Percentiles rank a stretch among this genome's conserved stretches.
Evolutionary conservation across 208 protist species (phyloP).

Genomic region (Leishmania turanica): DNA sequence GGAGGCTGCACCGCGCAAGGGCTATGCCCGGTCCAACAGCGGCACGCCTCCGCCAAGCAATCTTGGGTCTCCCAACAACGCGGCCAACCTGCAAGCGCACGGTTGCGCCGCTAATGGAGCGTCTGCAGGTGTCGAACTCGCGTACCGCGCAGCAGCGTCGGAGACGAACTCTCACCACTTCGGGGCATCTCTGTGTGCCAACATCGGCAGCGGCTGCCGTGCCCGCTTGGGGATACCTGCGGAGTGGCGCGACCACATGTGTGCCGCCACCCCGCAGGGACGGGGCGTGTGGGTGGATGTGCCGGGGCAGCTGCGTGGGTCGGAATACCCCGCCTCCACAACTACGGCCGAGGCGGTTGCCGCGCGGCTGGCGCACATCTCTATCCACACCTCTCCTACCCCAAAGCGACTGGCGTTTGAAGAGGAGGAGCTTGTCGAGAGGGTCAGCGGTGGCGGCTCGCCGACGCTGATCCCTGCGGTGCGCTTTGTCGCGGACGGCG

Average conservation of each 20-base stretch:
- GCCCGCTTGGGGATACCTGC: not conserved
- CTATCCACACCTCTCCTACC: conserved; percentile 57
- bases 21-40: conserved; percentile 30
- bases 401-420: conserved; percentile 73
- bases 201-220: not conserved
- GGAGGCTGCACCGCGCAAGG: conserved; percentile 50
- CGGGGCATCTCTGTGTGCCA: not conserved
- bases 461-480: not conserved
- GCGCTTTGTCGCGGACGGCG: not conserved
- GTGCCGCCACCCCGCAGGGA: conserved; percentile 8
- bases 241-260: not conserved
- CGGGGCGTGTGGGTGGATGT: not conserved
- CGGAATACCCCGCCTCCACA: not conserved
- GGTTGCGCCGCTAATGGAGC: not conserved
- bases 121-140: not conserved
- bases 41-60: not conserved
- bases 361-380: conserved; percentile 31
- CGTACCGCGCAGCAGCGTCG: not conserved
- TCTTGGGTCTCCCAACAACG: not conserved
- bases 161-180: not conserved
- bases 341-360: conserved; percentile 15
- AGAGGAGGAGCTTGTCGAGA: conserved; percentile 23
- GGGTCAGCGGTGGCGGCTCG: not conserved
- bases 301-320: not conserved
- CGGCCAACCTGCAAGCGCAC: too few relatives aligned